These are phyloP conservation scores for Trametes meyenii DNA, from an alignment of 768 basidiomycete genomes.

Conservation along the genomic window DNA sequence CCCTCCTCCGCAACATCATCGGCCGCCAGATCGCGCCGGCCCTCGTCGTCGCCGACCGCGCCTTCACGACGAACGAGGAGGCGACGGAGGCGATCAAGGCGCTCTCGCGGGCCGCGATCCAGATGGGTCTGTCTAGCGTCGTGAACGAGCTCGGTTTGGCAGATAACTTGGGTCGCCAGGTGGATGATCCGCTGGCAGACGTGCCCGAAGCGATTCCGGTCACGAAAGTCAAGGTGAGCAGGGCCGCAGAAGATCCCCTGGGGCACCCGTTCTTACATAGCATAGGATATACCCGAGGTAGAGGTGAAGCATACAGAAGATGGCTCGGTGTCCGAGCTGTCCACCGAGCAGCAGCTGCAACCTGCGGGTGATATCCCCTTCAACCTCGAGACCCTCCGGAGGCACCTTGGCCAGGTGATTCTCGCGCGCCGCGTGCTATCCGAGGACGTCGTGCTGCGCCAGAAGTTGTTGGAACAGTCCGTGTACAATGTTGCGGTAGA, in stretches of 20 bases:
- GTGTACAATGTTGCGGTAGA: constrained; percentile 83
- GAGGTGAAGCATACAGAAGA: constrained; percentile 23
- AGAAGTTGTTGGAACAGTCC: constrained; percentile 81
- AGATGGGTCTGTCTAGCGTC: constrained; percentile 51
- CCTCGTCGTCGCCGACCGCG: constrained; percentile 58
- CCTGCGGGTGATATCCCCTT: constrained; percentile 60
- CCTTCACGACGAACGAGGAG: constrained; percentile 56
- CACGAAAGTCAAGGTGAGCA: constrained; percentile 43
- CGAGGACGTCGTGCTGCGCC: constrained; percentile 71
- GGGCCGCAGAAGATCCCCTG: background rate
- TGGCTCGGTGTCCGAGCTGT: constrained; percentile 24
- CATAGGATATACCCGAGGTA: constrained; percentile 21
- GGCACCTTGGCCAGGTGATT: constrained; percentile 64
- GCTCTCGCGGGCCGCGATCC: constrained; percentile 63
- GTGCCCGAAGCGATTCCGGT: constrained; percentile 72
- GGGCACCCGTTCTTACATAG: background rate
- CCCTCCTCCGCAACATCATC: constrained; percentile 39
- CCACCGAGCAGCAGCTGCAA: constrained; percentile 28
- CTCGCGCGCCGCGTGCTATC: constrained; percentile 65
- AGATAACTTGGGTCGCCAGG: constrained; percentile 45
- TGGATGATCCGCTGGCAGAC: constrained; percentile 46
- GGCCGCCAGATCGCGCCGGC: constrained; percentile 53
- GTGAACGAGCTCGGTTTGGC: constrained; percentile 60
- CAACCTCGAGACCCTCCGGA: constrained; percentile 72
- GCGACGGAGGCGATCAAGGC: constrained; percentile 55